Percentiles rank a stretch among this genome's conserved stretches.
These are phyloP conservation scores for Achaetomiella virescens DNA, from an alignment of 495 filamentous ascomycete species.

Conservation along the genomic window DNA sequence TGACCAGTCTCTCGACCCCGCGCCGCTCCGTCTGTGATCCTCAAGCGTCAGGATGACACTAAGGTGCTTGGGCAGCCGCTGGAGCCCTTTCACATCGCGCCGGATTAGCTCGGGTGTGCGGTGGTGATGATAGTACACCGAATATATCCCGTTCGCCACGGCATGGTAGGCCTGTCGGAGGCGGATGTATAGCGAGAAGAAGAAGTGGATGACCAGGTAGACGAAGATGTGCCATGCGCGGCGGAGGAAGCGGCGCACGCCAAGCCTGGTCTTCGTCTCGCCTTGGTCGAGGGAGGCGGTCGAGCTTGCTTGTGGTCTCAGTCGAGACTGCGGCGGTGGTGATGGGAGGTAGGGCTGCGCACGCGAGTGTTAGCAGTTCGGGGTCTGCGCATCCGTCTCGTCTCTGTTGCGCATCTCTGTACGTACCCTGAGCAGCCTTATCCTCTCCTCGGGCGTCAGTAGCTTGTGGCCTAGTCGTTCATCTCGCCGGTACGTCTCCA, in stretches of 20 bases:
- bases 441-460: conserved; percentile 60
- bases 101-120: conserved; percentile 85
- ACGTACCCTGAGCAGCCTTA: conserved; percentile 56
- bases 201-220: conserved; percentile 65
- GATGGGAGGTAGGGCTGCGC: conserved; percentile 64
- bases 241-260: conserved; percentile 62
- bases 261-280: conserved; percentile 35
- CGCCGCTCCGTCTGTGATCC: conserved; percentile 57
- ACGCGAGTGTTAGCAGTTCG: conserved; percentile 15
- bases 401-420: background rate
- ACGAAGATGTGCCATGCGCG: conserved; percentile 60
- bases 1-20: conserved; percentile 74
- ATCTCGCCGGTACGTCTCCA: conserved; percentile 57
- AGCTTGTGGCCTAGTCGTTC: conserved; percentile 50
- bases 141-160: conserved; percentile 64
- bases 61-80: conserved; percentile 71
- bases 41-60: conserved; percentile 78
- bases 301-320: conserved; percentile 17
- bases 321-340: conserved; percentile 35
- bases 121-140: conserved; percentile 86
- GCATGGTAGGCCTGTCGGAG: conserved; percentile 72
- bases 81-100: conserved; percentile 72
- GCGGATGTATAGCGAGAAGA: conserved; percentile 84
- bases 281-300: conserved; percentile 9
- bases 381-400: conserved; percentile 4